Evolutionary conservation across 2,329 filamentous ascomycete species (phyloP).

Genomic region (Pseudogymnoascus destructans): DNA sequence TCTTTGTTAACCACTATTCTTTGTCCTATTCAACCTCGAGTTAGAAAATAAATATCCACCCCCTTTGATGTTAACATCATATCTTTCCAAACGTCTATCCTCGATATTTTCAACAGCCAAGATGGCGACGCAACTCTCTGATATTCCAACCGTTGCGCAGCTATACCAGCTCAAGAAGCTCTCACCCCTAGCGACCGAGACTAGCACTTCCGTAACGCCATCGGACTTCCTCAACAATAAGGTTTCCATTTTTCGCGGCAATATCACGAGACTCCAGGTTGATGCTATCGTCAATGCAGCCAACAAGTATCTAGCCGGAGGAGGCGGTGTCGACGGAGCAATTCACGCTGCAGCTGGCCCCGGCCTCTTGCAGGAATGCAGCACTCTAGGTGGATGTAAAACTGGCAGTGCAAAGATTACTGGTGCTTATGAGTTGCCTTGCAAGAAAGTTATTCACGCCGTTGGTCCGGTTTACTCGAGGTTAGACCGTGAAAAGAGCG

Average conservation of each 20-base stretch:
- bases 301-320: slow-evolving; percentile 64
- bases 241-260: slow-evolving; percentile 56
- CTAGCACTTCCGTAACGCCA: background rate
- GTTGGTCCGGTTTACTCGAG: slow-evolving; percentile 68
- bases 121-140: slow-evolving; percentile 18
- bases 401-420: slow-evolving; percentile 81
- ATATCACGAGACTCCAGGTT: slow-evolving; percentile 68
- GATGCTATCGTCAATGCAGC: slow-evolving; percentile 91
- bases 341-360: slow-evolving; percentile 76
- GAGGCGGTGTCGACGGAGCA: slow-evolving; percentile 80
- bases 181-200: background rate
- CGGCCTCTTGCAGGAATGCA: slow-evolving; percentile 55
- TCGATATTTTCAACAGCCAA: slow-evolving; percentile 21
- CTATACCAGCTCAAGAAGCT: slow-evolving; percentile 24
- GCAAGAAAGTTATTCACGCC: slow-evolving; percentile 71
- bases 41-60: background rate
- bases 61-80: background rate
- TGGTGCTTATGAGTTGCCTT: slow-evolving; percentile 59
- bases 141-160: slow-evolving; percentile 24
- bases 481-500: slow-evolving; percentile 29
- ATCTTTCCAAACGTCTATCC: slow-evolving; percentile 12
- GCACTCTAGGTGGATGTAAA: slow-evolving; percentile 54
- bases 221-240: slow-evolving; percentile 48
- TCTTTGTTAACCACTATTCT: background rate
- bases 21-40: background rate